Base-by-base conservation (phyloP, 805 yeast genomes). In the Cyberlindnera xishuangbannaensis region DNA sequence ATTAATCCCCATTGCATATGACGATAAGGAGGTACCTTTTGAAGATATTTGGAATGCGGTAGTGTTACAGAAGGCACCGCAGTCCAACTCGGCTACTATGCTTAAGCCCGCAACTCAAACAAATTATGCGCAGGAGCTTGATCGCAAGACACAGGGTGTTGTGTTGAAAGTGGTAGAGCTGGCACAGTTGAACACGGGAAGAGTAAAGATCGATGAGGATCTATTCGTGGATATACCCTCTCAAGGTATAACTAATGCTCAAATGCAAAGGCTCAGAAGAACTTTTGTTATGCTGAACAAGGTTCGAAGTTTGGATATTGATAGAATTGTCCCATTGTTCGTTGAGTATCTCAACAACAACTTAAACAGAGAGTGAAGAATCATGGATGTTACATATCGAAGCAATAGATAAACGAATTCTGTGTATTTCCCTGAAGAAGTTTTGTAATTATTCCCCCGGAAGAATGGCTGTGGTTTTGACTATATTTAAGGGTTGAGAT, bases 61-160 rank as follows among this genome's bases (percentile, higher is more conserved):
- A 3, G 79, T 75, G 21, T 50, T 53, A 19, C 51, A 58, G 9
- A 69, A 73, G 55, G 70, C 83, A 33, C 67, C 83, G 34, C 73
- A 78, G 8, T 94, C 96, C 5, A 90, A 86, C 50, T 78, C 81
- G 24, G 94, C 95, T 3, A 88, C 97, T 0, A 59, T 82, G 22
- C 59, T 85, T 27, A 86, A 83, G 52, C 84, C 95, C 1, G 88
- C 95, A 0, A 69, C 83, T 0, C 78, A 82, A 7, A 71, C 79
- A 12, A 76, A 83, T 55, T 88, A 82, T 50, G 60, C 87, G 22
- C 88, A 83, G 49, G 78, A 82, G 41, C 65, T 90, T 29, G 97
- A 88, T 53, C 69, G 67, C 33, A 68, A 69, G 38, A 84, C 97
- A 0, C 75, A 74, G 38, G 64, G 64, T 4, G 81, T 87, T 11